Conservation (phyloP, 768 basidiomycete species). For the Saitozyma podzolica region DNA sequence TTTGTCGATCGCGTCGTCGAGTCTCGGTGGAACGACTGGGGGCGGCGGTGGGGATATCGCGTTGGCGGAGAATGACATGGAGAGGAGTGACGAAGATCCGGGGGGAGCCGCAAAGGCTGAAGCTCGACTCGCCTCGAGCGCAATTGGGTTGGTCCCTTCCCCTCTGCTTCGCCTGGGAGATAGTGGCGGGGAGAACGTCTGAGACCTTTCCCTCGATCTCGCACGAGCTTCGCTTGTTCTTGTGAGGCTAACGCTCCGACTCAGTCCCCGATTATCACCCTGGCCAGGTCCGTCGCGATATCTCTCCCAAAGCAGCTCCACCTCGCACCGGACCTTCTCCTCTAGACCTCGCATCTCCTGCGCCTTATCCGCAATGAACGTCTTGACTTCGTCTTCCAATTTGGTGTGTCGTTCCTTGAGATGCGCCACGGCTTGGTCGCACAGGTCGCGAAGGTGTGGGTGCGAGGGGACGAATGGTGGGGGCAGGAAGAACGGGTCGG, state of each 20-base stretch:
- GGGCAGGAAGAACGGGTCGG: conserved; percentile 53
- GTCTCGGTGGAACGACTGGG: conserved; percentile 14
- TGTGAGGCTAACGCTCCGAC: not conserved
- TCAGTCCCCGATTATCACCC: not conserved
- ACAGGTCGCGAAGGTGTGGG: conserved; percentile 41
- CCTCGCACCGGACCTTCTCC: conserved; percentile 41
- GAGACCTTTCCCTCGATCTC: no score
- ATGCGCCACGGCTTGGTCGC: conserved; percentile 30
- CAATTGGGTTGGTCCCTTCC: conserved; percentile 20
- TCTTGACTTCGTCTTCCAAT: conserved; percentile 38
- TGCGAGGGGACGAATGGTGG: conserved; percentile 51
- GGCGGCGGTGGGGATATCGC: conserved; percentile 24
- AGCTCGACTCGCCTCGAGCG: conserved; percentile 12
- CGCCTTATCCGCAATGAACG: conserved; percentile 33
- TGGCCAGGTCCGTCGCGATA: conserved; percentile 20
- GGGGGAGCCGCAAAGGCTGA: conserved; percentile 15
- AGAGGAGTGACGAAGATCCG: conserved; percentile 22
- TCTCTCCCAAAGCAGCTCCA: conserved; percentile 47
- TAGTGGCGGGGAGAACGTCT: no score
- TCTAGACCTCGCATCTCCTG: conserved; percentile 34
- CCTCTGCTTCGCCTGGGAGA: no score
- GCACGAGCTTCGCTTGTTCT: not conserved
- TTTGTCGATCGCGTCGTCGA: conserved; percentile 21
- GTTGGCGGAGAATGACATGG: conserved; percentile 42
- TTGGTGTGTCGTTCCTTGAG: conserved; percentile 28